Percentiles rank a stretch among this genome's conserved stretches.
These are phyloP conservation scores for Talaromyces stipitatus DNA, from an alignment of 495 filamentous ascomycete species.

Conservation along the genomic window DNA sequence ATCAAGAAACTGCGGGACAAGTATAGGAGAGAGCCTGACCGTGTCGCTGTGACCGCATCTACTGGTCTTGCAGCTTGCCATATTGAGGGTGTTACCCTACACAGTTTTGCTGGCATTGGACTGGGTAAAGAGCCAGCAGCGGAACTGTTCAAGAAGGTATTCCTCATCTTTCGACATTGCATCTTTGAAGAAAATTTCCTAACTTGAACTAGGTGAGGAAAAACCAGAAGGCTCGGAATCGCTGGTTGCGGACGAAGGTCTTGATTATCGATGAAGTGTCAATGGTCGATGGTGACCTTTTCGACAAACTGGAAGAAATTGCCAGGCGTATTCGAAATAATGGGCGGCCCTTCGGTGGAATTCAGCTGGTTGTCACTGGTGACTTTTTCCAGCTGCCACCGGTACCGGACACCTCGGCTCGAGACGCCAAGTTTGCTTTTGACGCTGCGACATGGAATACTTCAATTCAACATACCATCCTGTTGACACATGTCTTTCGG, in stretches of 20 bases:
- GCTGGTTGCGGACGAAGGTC: slow-evolving; percentile 82
- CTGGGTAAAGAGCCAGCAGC: slow-evolving; percentile 82
- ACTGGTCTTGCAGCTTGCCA: slow-evolving; percentile 96
- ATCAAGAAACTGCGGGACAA: slow-evolving; percentile 73
- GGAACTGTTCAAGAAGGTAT: slow-evolving; percentile 72
- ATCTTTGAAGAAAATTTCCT: slow-evolving; percentile 4
- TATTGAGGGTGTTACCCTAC: slow-evolving; percentile 88
- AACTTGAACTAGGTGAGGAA: slow-evolving; percentile 53
- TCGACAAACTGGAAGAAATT: slow-evolving; percentile 90
- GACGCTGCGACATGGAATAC: slow-evolving; percentile 87
- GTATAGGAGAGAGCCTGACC: slow-evolving; percentile 63
- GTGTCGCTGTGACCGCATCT: slow-evolving; percentile 87
- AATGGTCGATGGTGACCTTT: slow-evolving; percentile 96
- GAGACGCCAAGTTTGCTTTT: slow-evolving; percentile 80
- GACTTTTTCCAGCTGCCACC: slow-evolving; percentile 98
- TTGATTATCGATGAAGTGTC: slow-evolving; percentile 93
- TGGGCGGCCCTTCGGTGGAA: slow-evolving; percentile 88
- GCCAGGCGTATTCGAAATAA: slow-evolving; percentile 78
- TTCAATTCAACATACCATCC: slow-evolving; percentile 90
- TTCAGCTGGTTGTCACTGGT: slow-evolving; percentile 90
- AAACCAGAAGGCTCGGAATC: slow-evolving; percentile 76
- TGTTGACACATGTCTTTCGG: slow-evolving; percentile 90
- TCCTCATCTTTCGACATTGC: neutral
- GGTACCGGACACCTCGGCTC: slow-evolving; percentile 66
- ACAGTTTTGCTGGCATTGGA: slow-evolving; percentile 93